These are phyloP conservation scores for Mycena olivaceomarginata DNA, from an alignment of 768 basidiomycete genomes.

Conservation along the genomic window DNA sequence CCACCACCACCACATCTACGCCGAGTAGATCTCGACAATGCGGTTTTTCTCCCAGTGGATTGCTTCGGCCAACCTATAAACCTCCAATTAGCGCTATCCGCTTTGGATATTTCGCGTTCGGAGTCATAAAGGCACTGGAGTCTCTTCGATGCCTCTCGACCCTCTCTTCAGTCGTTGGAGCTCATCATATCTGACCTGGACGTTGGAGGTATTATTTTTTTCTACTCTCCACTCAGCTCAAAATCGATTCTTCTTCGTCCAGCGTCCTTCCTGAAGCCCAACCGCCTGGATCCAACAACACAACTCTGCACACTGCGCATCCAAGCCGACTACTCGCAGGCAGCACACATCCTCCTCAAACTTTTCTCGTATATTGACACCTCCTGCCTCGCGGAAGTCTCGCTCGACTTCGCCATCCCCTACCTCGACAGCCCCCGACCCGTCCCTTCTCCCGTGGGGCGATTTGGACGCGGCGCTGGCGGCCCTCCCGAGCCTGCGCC, in stretches of 20 bases:
- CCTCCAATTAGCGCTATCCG: conserved; percentile 8
- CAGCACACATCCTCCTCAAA: conserved; percentile 27
- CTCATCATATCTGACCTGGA: conserved; percentile 28
- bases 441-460: conserved; percentile 25
- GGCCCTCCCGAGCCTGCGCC: conserved; percentile 28
- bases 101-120: conserved; percentile 24
- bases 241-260: neutral
- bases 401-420: conserved; percentile 40
- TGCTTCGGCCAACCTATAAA: neutral
- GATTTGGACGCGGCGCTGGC: conserved; percentile 27
- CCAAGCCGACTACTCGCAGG: conserved; percentile 38
- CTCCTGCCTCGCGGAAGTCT: conserved; percentile 13
- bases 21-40: conserved; percentile 33
- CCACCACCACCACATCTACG: conserved; percentile 20
- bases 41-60: conserved; percentile 27
- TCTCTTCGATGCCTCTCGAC: conserved; percentile 22
- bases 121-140: conserved; percentile 18
- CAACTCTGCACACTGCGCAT: conserved; percentile 21
- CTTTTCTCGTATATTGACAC: conserved; percentile 31
- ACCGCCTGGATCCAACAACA: neutral
- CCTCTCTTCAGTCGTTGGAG: conserved; percentile 20
- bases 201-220: conserved; percentile 20
- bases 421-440: conserved; percentile 36
- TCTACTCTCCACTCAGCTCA: neutral
- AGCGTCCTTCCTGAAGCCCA: conserved; percentile 25